Evolutionary conservation across 1,139 yeast species (phyloP).

Genomic region (Suzukiozyma palmioleophila): DNA sequence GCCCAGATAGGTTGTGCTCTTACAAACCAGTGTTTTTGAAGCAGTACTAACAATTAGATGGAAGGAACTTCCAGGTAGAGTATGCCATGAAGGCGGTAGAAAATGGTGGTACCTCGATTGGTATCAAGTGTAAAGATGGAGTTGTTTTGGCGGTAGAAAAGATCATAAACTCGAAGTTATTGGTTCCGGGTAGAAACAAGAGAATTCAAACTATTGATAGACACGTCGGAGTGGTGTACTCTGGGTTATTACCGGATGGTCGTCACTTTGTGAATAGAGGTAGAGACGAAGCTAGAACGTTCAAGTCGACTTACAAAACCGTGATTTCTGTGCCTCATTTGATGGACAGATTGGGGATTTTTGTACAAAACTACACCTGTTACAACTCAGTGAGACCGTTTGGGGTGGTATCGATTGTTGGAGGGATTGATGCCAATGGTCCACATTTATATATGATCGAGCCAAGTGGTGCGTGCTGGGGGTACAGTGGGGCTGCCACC

Average conservation of each 20-base stretch:
- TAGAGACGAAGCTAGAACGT: slow-evolving; percentile 83
- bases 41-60: slow-evolving; percentile 50
- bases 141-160: slow-evolving; percentile 96
- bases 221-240: slow-evolving; percentile 91
- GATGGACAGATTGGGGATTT: slow-evolving; percentile 84
- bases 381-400: slow-evolving; percentile 97
- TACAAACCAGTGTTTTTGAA: too few relatives aligned
- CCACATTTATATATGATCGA: slow-evolving; percentile 95
- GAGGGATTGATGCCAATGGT: slow-evolving; percentile 87
- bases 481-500: slow-evolving; percentile 94
- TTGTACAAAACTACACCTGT: slow-evolving; percentile 92
- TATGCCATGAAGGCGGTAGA: slow-evolving; percentile 98
- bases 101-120: slow-evolving; percentile 93
- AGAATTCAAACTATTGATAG: slow-evolving; percentile 90
- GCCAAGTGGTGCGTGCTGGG: slow-evolving; percentile 97
- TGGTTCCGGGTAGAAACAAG: slow-evolving; percentile 85
- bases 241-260: slow-evolving; percentile 96
- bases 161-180: slow-evolving; percentile 76
- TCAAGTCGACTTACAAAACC: slow-evolving; percentile 72
- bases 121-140: slow-evolving; percentile 89
- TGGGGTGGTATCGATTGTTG: slow-evolving; percentile 88
- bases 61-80: slow-evolving; percentile 97
- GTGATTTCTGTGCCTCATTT: slow-evolving; percentile 78
- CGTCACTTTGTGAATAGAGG: slow-evolving; percentile 90
- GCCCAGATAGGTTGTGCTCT: too few relatives aligned